Percentiles rank a stretch among this genome's conserved stretches.
These are phyloP conservation scores for Zygotorulaspora sp. DNA, from an alignment of 805 yeast species.

Conservation along the genomic window DNA sequence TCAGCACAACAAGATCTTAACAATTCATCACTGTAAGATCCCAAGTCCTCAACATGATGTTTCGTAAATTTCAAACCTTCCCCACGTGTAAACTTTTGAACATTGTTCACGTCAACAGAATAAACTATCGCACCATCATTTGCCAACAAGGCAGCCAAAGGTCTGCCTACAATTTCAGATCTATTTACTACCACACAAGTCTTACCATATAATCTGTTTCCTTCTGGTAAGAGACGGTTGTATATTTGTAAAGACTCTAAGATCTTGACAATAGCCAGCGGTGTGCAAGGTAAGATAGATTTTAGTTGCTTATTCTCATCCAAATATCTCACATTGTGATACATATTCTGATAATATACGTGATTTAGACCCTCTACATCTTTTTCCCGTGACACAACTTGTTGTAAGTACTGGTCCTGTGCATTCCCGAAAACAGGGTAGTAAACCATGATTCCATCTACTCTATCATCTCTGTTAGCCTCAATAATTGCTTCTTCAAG, in stretches of 20 bases:
- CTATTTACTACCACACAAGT: constrained; percentile 87
- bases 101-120: constrained; percentile 81
- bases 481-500: constrained; percentile 77
- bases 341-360: constrained; percentile 86
- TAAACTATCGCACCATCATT: constrained; percentile 97
- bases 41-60: constrained; percentile 70
- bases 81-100: constrained; percentile 91
- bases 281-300: constrained; percentile 93
- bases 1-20: constrained; percentile 61
- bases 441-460: constrained; percentile 93
- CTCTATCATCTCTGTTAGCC: constrained; percentile 71
- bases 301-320: constrained; percentile 68
- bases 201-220: constrained; percentile 90
- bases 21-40: constrained; percentile 36
- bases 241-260: constrained; percentile 86
- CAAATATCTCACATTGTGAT: constrained; percentile 83
- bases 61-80: constrained; percentile 77
- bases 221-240: constrained; percentile 75
- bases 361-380: constrained; percentile 96
- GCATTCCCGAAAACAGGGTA: constrained; percentile 95
- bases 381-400: constrained; percentile 82
- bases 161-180: constrained; percentile 96
- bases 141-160: constrained; percentile 90
- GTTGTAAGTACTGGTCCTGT: constrained; percentile 94
- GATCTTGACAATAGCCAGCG: constrained; percentile 89